Evolutionary conservation across 805 yeast genomes (phyloP), one percentile per base, ranked within the genome.

Genomic region (Candida nanaspora): DNA sequence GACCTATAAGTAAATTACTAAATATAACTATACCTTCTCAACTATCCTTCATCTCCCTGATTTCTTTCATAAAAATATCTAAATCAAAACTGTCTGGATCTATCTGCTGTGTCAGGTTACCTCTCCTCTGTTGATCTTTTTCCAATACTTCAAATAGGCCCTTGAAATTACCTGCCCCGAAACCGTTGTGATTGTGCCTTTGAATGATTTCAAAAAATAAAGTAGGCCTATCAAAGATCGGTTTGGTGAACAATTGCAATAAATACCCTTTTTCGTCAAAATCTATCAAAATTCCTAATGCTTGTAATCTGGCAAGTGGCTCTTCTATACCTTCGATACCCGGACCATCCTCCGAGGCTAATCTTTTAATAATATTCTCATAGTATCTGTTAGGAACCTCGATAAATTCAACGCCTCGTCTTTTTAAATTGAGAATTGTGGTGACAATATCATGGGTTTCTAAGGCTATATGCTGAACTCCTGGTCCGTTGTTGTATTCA

Each of bases 91-190:
- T 8, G 8, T 10, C 5, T 14, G 16, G 32, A n/a, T 10, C 19
- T 6, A 3, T 15, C 16, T 29, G 32, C n/a, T 29, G 20, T 6
- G 19, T 23, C 11, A 33, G 22, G 19, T 86, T 86, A 1, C 95
- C 95, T 39, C 95, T 72, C 38, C 61, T 53, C 42, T 57, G 68
- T 56, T 86, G 95, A 48, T 85, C 89, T n/a, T 70, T 69, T 57
- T 86, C 96, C 42, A 86, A 78, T 6, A 83, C 76, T 54, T 86
- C 89, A 54, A 84, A 86, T 30, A 87, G 63, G 0, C 93, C 84
- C 56, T 78, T 82, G 65, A 86, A 86, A 45, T 88, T 86, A 2
- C 95, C 95, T 38, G 87, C 87, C 1, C 95, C 96, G 61, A 86
- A 86, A 0, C 96, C 96, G 45, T 80, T 72, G 56, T 84, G 89